A percentile compares a stretch with the other conserved stretches of the same genome.
Evolutionary conservation across 1,284 basidiomycete genomes (phyloP).

Genomic region (Leccinum ambiguum): DNA sequence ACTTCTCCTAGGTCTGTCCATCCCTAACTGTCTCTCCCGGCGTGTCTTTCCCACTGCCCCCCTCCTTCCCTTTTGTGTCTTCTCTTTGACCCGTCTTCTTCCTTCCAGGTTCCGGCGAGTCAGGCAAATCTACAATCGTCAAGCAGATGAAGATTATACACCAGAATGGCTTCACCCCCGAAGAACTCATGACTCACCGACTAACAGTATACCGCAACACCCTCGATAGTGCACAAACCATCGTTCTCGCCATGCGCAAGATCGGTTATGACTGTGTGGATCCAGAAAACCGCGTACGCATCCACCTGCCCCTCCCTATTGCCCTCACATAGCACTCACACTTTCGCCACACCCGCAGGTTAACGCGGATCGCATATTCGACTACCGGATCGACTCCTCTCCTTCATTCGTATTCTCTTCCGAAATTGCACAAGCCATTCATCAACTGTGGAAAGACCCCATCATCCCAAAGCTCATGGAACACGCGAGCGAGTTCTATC

Average conservation of each 20-base stretch:
- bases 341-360: conserved; percentile 32
- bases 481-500: conserved; percentile 85
- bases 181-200: conserved; percentile 81
- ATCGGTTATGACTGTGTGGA: conserved; percentile 83
- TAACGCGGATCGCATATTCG: conserved; percentile 62
- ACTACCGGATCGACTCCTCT: conserved; percentile 47
- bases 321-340: not conserved
- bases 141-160: conserved; percentile 99
- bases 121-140: conserved; percentile 94
- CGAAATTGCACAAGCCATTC: conserved; percentile 77
- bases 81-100: not conserved
- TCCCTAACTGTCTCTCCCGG: conserved; percentile 1
- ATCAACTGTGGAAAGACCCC: conserved; percentile 89
- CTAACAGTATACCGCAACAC: conserved; percentile 86
- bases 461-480: conserved; percentile 88
- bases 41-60: conserved; percentile 12
- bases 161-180: conserved; percentile 85
- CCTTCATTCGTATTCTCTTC: conserved; percentile 50
- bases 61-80: not conserved
- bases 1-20: conserved; percentile 75
- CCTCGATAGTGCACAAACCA: conserved; percentile 86
- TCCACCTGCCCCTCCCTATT: not conserved
- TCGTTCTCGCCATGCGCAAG: conserved; percentile 90
- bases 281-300: conserved; percentile 64
- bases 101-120: conserved; percentile 58